These are phyloP conservation scores for Trichothecium sympodiale DNA, from an alignment of 2,329 filamentous ascomycete genomes.

Conservation along the genomic window DNA sequence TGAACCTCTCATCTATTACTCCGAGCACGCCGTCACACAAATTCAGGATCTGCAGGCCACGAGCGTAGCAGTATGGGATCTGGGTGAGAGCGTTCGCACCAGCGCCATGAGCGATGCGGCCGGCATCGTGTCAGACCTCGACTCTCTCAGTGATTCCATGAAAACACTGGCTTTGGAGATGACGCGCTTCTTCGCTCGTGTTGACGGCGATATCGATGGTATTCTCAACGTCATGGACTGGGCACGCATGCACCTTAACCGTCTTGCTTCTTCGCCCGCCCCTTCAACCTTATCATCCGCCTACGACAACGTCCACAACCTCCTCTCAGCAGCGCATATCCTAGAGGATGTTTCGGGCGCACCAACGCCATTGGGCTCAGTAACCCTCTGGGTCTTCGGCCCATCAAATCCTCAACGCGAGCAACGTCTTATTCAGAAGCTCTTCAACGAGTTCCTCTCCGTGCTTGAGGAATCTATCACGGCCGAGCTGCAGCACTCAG, in stretches of 20 bases:
- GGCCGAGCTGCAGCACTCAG: slow-evolving; percentile 69
- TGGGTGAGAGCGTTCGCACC: slow-evolving; percentile 78
- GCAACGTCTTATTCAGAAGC: slow-evolving; percentile 68
- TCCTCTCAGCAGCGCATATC: slow-evolving; percentile 55
- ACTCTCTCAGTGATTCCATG: slow-evolving; percentile 75
- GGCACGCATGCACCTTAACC: slow-evolving; percentile 74
- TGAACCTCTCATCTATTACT: slow-evolving; percentile 90
- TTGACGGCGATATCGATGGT: slow-evolving; percentile 86
- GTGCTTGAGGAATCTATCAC: slow-evolving; percentile 85
- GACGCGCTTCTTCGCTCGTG: slow-evolving; percentile 84
- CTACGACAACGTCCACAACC: slow-evolving; percentile 73
- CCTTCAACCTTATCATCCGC: slow-evolving; percentile 51
- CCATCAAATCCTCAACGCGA: slow-evolving; percentile 72
- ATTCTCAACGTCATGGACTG: slow-evolving; percentile 95
- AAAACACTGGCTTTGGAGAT: slow-evolving; percentile 77
- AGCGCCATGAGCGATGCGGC: slow-evolving; percentile 87
- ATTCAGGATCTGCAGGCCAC: slow-evolving; percentile 85
- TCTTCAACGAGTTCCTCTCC: slow-evolving; percentile 72
- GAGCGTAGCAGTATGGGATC: slow-evolving; percentile 86
- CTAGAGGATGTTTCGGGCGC: slow-evolving; percentile 41
- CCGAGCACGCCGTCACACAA: slow-evolving; percentile 76
- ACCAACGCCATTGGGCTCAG: slow-evolving; percentile 56
- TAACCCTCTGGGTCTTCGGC: slow-evolving; percentile 67
- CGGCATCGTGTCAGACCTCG: slow-evolving; percentile 75
- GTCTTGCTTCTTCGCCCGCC: slow-evolving; percentile 50